phyloP scores from a whole-genome alignment of 257 asterid genomes.

The Nicotiana undulata region DNA sequence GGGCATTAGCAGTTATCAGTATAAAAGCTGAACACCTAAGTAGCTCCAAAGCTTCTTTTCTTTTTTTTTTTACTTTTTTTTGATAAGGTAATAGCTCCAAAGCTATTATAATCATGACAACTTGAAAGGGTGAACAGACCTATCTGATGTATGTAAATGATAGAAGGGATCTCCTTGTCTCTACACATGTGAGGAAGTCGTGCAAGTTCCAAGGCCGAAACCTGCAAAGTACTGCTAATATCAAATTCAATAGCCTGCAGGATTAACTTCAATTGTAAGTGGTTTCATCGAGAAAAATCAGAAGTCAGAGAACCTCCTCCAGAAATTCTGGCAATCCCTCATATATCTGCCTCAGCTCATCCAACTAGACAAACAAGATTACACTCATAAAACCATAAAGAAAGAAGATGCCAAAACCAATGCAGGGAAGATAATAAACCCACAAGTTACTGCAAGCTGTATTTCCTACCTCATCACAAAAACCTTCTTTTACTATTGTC shows the following conservation, averaged over 20 bases:
- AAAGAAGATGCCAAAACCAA: background rate
- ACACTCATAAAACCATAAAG: background rate
- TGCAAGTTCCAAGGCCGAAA: constrained; percentile 79
- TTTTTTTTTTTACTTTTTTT: too few relatives aligned
- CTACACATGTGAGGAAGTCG: constrained; percentile 61
- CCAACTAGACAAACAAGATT: constrained; percentile 61
- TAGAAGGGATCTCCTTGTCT: constrained; percentile 60
- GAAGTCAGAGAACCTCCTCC: constrained; percentile 65
- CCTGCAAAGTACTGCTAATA: constrained; percentile 42
- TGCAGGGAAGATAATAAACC: constrained; percentile 1
- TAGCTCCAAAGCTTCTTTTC: background rate
- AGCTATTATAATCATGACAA: background rate
- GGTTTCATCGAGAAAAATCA: constrained; percentile 11
- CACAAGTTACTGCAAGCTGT: background rate
- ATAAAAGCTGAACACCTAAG: background rate
- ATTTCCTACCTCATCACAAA: constrained; percentile 77
- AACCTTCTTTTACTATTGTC: constrained; percentile 80
- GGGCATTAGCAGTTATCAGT: background rate
- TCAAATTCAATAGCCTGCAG: constrained; percentile 6
- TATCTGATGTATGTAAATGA: constrained; percentile 86
- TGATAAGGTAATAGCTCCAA: background rate
- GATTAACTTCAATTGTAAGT: background rate
- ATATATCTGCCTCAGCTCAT: constrained; percentile 93
- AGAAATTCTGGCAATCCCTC: constrained; percentile 94
- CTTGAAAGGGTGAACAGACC: constrained; percentile 40